Evolutionary conservation across 805 yeast genomes (phyloP).

Genomic region (Ascoidea rubescens): DNA sequence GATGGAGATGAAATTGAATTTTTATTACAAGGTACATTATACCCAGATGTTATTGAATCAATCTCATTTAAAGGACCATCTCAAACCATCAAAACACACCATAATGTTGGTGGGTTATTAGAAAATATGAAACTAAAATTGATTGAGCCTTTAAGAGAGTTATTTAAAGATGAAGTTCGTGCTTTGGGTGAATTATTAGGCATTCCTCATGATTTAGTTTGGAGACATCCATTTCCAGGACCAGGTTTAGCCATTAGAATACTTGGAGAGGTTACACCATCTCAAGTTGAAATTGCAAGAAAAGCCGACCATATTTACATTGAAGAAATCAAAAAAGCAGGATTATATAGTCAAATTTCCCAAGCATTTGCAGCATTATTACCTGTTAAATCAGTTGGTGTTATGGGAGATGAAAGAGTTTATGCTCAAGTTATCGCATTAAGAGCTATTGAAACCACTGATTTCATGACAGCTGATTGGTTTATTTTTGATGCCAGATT

Average conservation of each 20-base stretch:
- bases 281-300: constrained; percentile 91
- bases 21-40: constrained; percentile 90
- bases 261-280: constrained; percentile 88
- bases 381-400: constrained; percentile 98
- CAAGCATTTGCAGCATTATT: constrained; percentile 96
- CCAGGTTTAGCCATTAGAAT: constrained; percentile 99
- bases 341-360: constrained; percentile 81
- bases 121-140: constrained; percentile 97
- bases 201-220: constrained; percentile 90
- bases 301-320: constrained; percentile 94
- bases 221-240: constrained; percentile 99
- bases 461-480: constrained; percentile 99
- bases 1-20: constrained; percentile 85
- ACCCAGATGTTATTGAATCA: constrained; percentile 97
- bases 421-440: constrained; percentile 98
- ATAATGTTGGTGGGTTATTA: constrained; percentile 95
- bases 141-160: constrained; percentile 96
- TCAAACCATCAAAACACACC: constrained; percentile 98
- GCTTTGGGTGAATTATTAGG: constrained; percentile 89
- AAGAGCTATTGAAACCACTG: constrained; percentile 95
- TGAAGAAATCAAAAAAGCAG: constrained; percentile 89
- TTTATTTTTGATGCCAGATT: constrained; percentile 82
- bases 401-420: constrained; percentile 98
- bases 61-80: constrained; percentile 99
- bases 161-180: constrained; percentile 98